Conservation (phyloP, 164 flowering plant genomes). For the Berberis thunbergii region DNA sequence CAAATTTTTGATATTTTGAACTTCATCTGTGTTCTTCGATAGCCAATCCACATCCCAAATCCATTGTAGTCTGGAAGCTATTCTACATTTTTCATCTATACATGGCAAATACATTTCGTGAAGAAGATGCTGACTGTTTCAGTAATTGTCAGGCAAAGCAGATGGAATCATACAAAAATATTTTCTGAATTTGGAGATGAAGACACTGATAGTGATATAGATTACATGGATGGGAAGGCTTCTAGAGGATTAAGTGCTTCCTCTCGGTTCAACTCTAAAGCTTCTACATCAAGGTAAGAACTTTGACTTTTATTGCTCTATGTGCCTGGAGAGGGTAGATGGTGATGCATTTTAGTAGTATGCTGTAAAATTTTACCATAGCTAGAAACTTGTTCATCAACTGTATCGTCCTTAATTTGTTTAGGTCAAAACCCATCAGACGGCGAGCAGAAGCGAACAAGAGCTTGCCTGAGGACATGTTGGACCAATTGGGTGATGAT, state of each 20-base stretch:
- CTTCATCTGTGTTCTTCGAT: background rate
- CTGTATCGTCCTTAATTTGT: background rate
- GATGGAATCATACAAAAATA: constrained; percentile 93
- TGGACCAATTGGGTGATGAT: constrained; percentile 67
- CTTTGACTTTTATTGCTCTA: background rate
- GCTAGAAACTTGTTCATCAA: background rate
- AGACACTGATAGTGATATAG: constrained; percentile 32
- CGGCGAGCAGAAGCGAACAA: constrained; percentile 32
- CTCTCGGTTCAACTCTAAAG: constrained; percentile 37
- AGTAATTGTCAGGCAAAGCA: constrained; percentile 49
- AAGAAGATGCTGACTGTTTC: background rate
- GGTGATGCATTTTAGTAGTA: too few relatives aligned
- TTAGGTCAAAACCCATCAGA: constrained; percentile 42
- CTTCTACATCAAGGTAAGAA: constrained; percentile 46
- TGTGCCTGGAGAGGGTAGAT: too few relatives aligned
- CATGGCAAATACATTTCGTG: background rate
- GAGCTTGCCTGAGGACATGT: constrained; percentile 62
- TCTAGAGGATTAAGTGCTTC: constrained; percentile 31
- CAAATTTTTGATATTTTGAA: background rate
- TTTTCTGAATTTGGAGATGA: constrained; percentile 82
- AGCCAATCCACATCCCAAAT: too few relatives aligned
- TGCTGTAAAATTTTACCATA: too few relatives aligned
- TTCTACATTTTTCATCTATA: too few relatives aligned
- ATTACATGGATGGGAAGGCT: constrained; percentile 30
- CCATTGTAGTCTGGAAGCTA: too few relatives aligned